These are phyloP conservation scores for Acanthochlamys bracteata DNA, from an alignment of 106 monocot genomes.

Conservation along the genomic window DNA sequence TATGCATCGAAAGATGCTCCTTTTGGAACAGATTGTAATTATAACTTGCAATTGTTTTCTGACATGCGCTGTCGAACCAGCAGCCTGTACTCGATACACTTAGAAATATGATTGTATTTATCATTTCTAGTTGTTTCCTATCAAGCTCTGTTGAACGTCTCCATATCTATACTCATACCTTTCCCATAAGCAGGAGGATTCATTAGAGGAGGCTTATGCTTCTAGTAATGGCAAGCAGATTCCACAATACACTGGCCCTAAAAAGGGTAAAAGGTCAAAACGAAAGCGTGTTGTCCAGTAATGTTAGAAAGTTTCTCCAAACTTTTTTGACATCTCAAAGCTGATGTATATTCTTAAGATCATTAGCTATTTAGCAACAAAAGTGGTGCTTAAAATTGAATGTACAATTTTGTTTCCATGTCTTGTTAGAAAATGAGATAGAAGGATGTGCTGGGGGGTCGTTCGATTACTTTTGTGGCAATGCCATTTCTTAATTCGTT, in stretches of 20 bases:
- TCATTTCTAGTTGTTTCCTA: neutral
- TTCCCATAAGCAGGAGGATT: slow-evolving; percentile 26
- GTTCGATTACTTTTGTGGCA: no score
- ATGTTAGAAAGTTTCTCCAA: neutral
- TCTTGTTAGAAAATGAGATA: no score
- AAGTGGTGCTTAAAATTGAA: no score
- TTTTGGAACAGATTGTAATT: no score
- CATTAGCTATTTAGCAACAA: neutral
- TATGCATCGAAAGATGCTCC: no score
- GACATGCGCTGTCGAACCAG: no score
- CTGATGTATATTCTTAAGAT: neutral
- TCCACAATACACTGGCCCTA: slow-evolving; percentile 49
- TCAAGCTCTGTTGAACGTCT: neutral
- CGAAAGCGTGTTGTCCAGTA: slow-evolving; percentile 64
- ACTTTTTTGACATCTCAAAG: neutral
- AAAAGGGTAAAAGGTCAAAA: slow-evolving; percentile 92
- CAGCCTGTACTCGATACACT: no score
- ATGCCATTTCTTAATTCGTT: no score
- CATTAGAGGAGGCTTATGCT: slow-evolving; percentile 35
- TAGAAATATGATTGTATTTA: neutral
- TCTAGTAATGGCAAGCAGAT: slow-evolving; percentile 49
- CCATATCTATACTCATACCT: neutral
- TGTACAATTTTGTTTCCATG: no score
- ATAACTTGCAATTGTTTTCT: no score
- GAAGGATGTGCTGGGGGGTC: no score